phyloP scores from a whole-genome alignment of 2,329 filamentous ascomycete genomes.

The Alternaria ventricosa region DNA sequence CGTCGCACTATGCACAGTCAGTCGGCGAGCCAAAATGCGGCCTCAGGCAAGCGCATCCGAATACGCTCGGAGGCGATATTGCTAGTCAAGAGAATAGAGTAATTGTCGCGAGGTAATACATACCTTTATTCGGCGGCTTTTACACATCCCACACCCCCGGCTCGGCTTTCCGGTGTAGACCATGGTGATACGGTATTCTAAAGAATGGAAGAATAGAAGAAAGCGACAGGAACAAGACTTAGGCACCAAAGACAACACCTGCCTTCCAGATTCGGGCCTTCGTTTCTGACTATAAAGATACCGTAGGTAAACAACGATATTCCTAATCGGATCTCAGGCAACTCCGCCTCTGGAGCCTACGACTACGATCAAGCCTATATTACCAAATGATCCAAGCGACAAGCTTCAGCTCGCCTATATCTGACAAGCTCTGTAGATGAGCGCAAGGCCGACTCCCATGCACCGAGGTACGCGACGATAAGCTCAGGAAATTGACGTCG shows the following conservation, averaged over 20 bases:
- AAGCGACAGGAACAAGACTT: constrained; percentile 3
- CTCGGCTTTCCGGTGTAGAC: constrained; percentile 52
- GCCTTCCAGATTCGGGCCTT: neutral
- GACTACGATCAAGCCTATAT: constrained; percentile 30
- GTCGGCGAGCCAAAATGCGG: neutral
- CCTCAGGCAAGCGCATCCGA: neutral
- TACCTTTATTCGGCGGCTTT: constrained; percentile 76
- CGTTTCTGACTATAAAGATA: constrained; percentile 12
- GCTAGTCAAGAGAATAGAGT: constrained; percentile 5
- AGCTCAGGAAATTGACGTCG: constrained; percentile 15
- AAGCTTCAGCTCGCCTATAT: constrained; percentile 16
- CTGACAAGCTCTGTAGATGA: constrained; percentile 13
- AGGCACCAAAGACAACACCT: neutral
- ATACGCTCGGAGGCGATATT: neutral
- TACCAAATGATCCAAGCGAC: constrained; percentile 11
- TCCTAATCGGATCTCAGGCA: constrained; percentile 12
- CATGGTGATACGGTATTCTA: constrained; percentile 34
- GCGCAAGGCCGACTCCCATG: constrained; percentile 2
- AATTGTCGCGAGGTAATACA: constrained; percentile 24
- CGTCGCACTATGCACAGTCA: constrained; percentile 40
- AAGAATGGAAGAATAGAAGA: constrained; percentile 16
- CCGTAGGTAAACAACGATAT: constrained; percentile 1
- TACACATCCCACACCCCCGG: constrained; percentile 74
- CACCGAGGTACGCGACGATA: constrained; percentile 17
- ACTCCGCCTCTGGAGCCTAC: constrained; percentile 36